phyloP scores from a whole-genome alignment of 495 filamentous ascomycete genomes.

The Bryoglossum gracile region DNA sequence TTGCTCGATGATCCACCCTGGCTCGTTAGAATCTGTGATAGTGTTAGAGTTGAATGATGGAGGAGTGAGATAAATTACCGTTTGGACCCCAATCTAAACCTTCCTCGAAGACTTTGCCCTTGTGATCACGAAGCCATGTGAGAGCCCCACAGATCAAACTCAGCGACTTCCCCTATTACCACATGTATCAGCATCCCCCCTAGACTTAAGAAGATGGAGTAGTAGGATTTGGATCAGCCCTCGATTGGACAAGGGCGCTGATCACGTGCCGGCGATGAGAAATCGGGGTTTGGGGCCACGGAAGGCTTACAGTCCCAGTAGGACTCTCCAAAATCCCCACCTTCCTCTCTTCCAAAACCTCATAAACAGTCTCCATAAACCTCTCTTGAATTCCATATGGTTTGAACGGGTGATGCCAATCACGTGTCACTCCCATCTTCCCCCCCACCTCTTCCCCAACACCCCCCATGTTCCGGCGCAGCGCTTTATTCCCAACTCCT shows the following conservation, averaged over 20 bases:
- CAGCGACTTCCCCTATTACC: conserved; percentile 92
- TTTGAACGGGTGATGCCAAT: conserved; percentile 84
- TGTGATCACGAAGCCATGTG: conserved; percentile 88
- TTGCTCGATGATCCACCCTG: conserved; percentile 84
- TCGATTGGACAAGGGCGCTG: background rate
- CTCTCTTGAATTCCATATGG: conserved; percentile 86
- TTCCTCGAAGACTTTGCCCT: conserved; percentile 61
- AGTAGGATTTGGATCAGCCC: background rate
- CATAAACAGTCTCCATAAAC: conserved; percentile 85
- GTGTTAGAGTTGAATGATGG: background rate
- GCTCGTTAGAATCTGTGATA: conserved; percentile 60
- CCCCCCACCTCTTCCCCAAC: too few species aligned
- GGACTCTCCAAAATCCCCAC: conserved; percentile 92
- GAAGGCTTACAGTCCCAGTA: conserved; percentile 64
- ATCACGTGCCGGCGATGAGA: conserved; percentile 22
- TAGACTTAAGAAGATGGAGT: background rate
- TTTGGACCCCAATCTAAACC: conserved; percentile 31
- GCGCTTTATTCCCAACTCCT: background rate
- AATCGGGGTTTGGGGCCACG: background rate
- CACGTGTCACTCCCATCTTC: background rate
- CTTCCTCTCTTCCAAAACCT: conserved; percentile 72
- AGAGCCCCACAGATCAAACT: conserved; percentile 89
- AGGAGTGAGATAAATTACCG: conserved; percentile 17
- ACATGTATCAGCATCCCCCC: background rate
- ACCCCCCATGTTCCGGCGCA: background rate